A percentile compares a stretch with the other conserved stretches of the same genome.
These are phyloP conservation scores for Pythium brachiatum DNA, from an alignment of 352 stramenopile species.

Conservation along the genomic window DNA sequence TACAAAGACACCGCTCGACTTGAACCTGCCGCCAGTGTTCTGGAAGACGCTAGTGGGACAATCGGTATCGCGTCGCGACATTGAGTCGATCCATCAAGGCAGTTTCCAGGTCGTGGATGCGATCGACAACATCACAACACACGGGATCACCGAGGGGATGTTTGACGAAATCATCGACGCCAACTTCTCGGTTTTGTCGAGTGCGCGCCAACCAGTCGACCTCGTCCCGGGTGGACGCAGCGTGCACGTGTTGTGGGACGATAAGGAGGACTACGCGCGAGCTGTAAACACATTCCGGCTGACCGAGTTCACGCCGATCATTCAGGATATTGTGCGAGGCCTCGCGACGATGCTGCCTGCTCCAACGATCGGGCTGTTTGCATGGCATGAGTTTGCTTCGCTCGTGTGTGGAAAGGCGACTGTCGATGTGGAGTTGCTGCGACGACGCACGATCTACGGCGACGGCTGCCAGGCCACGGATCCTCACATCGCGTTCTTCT, in stretches of 20 bases:
- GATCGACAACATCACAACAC: slow-evolving; percentile 74
- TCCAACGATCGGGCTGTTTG: slow-evolving; percentile 78
- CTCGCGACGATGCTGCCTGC: slow-evolving; percentile 86
- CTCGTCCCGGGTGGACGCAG: slow-evolving; percentile 75
- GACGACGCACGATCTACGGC: slow-evolving; percentile 87
- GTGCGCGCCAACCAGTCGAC: slow-evolving; percentile 72
- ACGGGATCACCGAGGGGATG: slow-evolving; percentile 80
- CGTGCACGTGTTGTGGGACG: slow-evolving; percentile 89
- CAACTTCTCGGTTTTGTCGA: slow-evolving; percentile 87
- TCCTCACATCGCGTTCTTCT: slow-evolving; percentile 89
- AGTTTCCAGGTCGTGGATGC: slow-evolving; percentile 90
- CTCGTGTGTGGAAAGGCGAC: slow-evolving; percentile 89
- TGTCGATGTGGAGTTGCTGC: slow-evolving; percentile 86
- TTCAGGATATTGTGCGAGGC: slow-evolving; percentile 67
- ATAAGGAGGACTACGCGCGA: slow-evolving; percentile 81
- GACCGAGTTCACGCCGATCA: slow-evolving; percentile 76
- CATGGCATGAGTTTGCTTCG: slow-evolving; percentile 85
- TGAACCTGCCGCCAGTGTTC: slow-evolving; percentile 90
- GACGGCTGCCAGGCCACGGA: slow-evolving; percentile 86
- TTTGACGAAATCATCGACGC: slow-evolving; percentile 92
- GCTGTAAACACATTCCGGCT: slow-evolving; percentile 78
- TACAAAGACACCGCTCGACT: slow-evolving; percentile 90
- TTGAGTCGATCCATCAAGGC: slow-evolving; percentile 78
- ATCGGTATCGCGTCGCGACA: slow-evolving; percentile 69
- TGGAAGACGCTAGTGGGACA: slow-evolving; percentile 93